phyloP scores from a whole-genome alignment of 176 grass and related monocot genomes.

The Calamus simplicifolius region DNA sequence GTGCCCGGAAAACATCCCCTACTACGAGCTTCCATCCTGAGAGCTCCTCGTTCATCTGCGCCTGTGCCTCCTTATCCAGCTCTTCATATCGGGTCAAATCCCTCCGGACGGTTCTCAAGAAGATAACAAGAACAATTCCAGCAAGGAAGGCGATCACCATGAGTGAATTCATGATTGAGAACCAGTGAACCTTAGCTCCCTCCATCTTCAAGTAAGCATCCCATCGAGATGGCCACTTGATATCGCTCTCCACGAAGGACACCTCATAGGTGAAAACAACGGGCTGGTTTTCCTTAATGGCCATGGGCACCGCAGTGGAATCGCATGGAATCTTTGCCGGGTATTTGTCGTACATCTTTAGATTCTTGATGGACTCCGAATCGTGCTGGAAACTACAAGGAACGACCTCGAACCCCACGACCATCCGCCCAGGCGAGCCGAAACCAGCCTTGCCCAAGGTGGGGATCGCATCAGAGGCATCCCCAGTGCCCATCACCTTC shows the following conservation, averaged over 20 bases:
- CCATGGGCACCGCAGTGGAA: constrained; percentile 30
- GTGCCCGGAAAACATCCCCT: constrained; percentile 38
- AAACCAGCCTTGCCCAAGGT: constrained; percentile 6
- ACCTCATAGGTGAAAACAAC: constrained; percentile 42
- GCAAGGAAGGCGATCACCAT: constrained; percentile 49
- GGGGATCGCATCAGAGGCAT: constrained; percentile 31
- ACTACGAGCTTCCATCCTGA: constrained; percentile 51
- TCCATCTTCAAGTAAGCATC: constrained; percentile 53
- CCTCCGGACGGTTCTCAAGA: constrained; percentile 38
- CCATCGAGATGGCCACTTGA: constrained; percentile 47
- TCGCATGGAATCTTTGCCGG: constrained; percentile 33
- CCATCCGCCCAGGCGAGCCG: constrained; percentile 21
- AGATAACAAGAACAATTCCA: constrained; percentile 39
- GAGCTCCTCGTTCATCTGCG: constrained; percentile 44
- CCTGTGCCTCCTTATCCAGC: constrained; percentile 44
- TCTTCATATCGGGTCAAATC: constrained; percentile 39
- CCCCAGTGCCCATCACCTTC: constrained; percentile 29
- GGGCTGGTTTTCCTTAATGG: constrained; percentile 29
- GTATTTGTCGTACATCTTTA: constrained; percentile 43
- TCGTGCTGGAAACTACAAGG: constrained; percentile 34
- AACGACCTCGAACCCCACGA: constrained; percentile 45
- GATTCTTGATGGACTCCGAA: constrained; percentile 16
- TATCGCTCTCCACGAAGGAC: constrained; percentile 35
- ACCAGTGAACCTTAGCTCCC: constrained; percentile 49
- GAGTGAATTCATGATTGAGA: constrained; percentile 42